Evolutionary conservation across 192 early-diverging fungal species (phyloP), one percentile per base, ranked within the genome.

Genomic region (Fimicolochytrium jonesii): DNA sequence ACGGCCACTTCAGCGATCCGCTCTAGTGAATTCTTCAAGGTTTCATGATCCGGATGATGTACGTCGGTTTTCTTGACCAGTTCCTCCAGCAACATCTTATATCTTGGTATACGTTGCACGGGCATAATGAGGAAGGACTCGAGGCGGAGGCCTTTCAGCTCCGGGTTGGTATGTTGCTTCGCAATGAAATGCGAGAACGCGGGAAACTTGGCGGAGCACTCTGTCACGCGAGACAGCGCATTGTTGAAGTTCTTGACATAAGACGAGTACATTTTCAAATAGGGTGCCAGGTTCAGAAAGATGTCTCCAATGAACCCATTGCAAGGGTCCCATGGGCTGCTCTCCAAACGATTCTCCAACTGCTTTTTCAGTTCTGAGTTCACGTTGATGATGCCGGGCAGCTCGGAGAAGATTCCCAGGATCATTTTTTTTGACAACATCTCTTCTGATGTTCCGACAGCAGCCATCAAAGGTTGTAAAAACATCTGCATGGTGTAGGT

Each of bases 91-190:
- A 85, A 25, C 26, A 57, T 45, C 28, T 34, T 13, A 18, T 56
- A 97, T 70, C 94, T 75, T 10, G 94, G 93, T 53, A 98, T 87
- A 5, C 95, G 84, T 72, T 98, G 95, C 17, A 98, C 80, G 0
- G 95, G 95, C 30, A 93, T 76, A 31, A 98, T 75, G 34, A 95
- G 69, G 67, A 87, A 90, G 1, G 89, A 80, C 56, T 93, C 82
- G 25, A 95, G 70, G 29, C 76, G 81, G 48, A 90, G 76, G 54
- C 83, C 76, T 53, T 80, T 73, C 70, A 80, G 77, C 45, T 76
- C 77, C 23, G 82, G 75, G 62, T 77, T 76, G 37, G 66, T 44
- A 36, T 66, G 64, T 64, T 75, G 70, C 45, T 41, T 65, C 32
- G 58, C 57, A 52, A 68, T 20, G 37, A 74, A 74, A 15, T 39